Conservation (phyloP, 768 basidiomycete species). For the Hypsizygus marmoreus region DNA sequence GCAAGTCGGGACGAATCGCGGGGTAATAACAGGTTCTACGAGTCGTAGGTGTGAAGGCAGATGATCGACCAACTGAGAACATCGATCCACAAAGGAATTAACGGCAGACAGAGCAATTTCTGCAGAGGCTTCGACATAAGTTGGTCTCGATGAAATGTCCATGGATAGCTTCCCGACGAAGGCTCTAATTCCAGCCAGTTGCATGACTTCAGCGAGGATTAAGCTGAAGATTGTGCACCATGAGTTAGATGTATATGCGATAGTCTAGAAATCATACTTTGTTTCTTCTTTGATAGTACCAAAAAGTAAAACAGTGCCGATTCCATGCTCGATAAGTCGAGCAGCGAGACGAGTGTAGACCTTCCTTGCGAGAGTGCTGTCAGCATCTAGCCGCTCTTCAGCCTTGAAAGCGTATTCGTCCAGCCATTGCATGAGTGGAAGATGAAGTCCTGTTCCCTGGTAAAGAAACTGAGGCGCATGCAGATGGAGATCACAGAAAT, state of each 20-base stretch:
- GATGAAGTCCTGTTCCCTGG: conserved; percentile 83
- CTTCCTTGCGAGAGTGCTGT: conserved; percentile 56
- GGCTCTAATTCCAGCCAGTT: conserved; percentile 67
- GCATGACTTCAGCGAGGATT: conserved; percentile 77
- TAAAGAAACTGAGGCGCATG: conserved; percentile 91
- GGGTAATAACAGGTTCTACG: conserved; percentile 83
- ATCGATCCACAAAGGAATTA: conserved; percentile 54
- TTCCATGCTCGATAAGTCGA: conserved; percentile 73
- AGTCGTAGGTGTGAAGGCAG: conserved; percentile 50
- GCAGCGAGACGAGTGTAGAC: conserved; percentile 71
- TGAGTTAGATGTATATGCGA: background rate
- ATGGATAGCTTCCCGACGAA: conserved; percentile 92
- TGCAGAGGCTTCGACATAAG: conserved; percentile 68
- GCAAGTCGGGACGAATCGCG: conserved; percentile 89
- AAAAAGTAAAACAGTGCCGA: conserved; percentile 76
- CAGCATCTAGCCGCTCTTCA: conserved; percentile 71
- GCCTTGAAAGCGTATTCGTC: conserved; percentile 81
- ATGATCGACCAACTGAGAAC: conserved; percentile 39
- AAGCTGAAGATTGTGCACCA: conserved; percentile 44
- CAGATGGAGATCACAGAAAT: conserved; percentile 82
- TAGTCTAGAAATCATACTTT: conserved; percentile 55
- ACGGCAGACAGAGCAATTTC: conserved; percentile 52
- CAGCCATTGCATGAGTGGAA: conserved; percentile 85
- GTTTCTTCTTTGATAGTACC: conserved; percentile 83
- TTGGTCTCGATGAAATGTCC: conserved; percentile 74